Percentiles rank a stretch among this genome's conserved stretches.
Conservation (phyloP, 2,329 filamentous ascomycete species). For the Paecilomyces sp. region DNA sequence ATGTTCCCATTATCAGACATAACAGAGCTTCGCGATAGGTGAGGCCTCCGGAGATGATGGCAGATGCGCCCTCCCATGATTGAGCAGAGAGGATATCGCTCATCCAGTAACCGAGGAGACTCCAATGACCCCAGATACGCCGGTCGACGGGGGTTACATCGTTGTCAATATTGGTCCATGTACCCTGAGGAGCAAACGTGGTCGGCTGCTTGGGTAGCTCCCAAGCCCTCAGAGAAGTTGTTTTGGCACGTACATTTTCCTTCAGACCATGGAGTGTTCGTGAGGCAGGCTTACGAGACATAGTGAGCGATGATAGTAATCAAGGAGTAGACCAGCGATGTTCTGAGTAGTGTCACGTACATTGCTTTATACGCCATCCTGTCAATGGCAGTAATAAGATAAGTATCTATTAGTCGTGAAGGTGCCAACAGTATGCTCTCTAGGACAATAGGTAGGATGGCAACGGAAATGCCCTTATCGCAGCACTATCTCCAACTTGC, state of each 20-base stretch:
- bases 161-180: slow-evolving; percentile 3
- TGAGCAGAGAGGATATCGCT: slow-evolving; percentile 1
- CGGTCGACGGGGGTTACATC: slow-evolving; percentile 2
- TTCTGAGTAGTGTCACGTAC: background rate
- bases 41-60: background rate
- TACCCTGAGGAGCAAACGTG: slow-evolving; percentile 1
- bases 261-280: background rate
- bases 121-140: slow-evolving; percentile 1
- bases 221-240: background rate
- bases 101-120: slow-evolving; percentile 1
- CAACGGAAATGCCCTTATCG: background rate
- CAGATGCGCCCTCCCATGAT: background rate
- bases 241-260: background rate
- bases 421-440: background rate
- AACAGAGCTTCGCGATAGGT: background rate
- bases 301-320: background rate
- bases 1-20: background rate
- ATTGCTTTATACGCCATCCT: background rate
- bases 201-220: background rate
- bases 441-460: background rate
- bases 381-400: background rate
- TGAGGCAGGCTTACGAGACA: background rate
- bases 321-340: background rate
- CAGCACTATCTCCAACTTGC: background rate
- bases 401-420: background rate